Evolutionary conservation across 768 basidiomycete species (phyloP).

Genomic region (Trichaptum fuscoviolaceum): DNA sequence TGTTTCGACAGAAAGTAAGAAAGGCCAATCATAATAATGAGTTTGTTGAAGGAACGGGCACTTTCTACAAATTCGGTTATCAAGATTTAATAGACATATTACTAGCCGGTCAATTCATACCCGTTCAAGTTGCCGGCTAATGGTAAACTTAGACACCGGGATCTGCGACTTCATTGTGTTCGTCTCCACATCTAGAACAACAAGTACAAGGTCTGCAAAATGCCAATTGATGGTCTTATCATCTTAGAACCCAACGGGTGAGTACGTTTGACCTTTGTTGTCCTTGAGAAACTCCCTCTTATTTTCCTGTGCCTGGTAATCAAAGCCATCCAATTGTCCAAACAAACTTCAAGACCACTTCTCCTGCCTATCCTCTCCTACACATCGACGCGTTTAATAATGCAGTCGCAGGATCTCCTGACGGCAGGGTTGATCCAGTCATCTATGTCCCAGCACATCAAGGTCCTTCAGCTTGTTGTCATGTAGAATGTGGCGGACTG

Average conservation of each 20-base stretch:
- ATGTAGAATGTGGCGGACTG: slow-evolving; percentile 72
- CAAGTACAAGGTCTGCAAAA: slow-evolving; percentile 19
- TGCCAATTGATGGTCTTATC: slow-evolving; percentile 81
- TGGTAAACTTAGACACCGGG: no score
- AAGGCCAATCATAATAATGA: no score
- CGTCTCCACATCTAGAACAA: no score
- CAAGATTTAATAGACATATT: no score
- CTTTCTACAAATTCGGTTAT: no score
- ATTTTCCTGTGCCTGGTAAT: not conserved
- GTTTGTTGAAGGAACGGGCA: no score
- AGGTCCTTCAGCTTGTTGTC: slow-evolving; percentile 73
- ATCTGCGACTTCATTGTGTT: no score
- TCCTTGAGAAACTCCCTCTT: not conserved
- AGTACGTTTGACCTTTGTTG: slow-evolving; percentile 22
- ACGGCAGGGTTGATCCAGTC: slow-evolving; percentile 66
- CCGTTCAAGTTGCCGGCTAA: no score
- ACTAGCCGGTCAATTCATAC: no score
- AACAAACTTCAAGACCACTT: slow-evolving; percentile 79
- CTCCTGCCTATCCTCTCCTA: slow-evolving; percentile 72
- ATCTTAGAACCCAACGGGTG: slow-evolving; percentile 72
- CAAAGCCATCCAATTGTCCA: slow-evolving; percentile 70
- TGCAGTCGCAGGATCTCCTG: slow-evolving; percentile 53
- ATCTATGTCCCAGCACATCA: slow-evolving; percentile 55
- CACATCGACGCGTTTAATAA: slow-evolving; percentile 84
- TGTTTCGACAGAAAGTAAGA: no score